Conservation (phyloP, 768 basidiomycete species). For the Hericium coralloides region DNA sequence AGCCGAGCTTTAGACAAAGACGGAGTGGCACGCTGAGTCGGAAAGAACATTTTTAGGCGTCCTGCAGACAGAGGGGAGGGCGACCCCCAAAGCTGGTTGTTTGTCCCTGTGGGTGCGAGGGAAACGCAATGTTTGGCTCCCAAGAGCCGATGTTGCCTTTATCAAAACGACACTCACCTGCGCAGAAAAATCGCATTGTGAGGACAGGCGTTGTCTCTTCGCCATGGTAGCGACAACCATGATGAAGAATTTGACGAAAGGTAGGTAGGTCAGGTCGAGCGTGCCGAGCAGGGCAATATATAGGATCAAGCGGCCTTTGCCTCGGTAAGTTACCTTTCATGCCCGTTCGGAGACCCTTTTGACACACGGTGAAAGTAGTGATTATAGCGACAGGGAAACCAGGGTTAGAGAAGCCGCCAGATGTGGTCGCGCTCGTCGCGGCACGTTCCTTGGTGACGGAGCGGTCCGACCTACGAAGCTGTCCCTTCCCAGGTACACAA, state of each 20-base stretch:
- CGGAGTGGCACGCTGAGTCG: conserved; percentile 3
- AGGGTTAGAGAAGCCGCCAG: background rate
- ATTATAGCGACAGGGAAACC: background rate
- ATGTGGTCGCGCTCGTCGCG: background rate
- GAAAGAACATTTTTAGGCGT: conserved; percentile 4
- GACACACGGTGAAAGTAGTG: background rate
- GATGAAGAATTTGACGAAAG: no score
- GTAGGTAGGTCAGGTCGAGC: no score
- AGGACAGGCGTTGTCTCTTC: no score
- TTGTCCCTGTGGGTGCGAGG: conserved; percentile 37
- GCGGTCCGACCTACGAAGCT: background rate
- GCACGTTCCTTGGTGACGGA: background rate
- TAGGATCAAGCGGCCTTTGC: background rate
- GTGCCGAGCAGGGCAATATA: background rate
- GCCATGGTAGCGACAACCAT: no score
- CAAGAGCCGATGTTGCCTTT: conserved; percentile 2
- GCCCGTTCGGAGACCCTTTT: background rate
- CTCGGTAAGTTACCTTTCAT: background rate
- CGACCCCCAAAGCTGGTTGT: conserved; percentile 29
- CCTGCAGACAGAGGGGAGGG: conserved; percentile 1
- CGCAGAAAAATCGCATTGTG: no score
- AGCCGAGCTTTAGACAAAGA: background rate
- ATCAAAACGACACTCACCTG: no score
- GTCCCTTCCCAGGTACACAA: background rate
- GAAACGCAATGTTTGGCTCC: conserved; percentile 18